phyloP scores from a whole-genome alignment of 1,284 basidiomycete genomes.

The Fomitopsis schrenkii region DNA sequence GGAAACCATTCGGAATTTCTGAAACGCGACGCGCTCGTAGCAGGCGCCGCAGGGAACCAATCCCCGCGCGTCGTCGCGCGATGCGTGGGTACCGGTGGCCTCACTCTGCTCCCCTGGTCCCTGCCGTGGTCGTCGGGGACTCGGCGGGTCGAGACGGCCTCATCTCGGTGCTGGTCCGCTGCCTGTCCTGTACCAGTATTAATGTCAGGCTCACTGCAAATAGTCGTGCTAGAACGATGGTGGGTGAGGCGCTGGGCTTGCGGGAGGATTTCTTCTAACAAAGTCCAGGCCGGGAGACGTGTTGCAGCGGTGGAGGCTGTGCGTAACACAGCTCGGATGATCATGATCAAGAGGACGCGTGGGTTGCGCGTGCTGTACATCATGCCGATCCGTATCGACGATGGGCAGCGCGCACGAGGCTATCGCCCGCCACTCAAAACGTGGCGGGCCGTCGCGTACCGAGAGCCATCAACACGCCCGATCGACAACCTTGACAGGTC shows the following conservation, averaged over 20 bases:
- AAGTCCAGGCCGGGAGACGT: not conserved
- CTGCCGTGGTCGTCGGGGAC: not conserved
- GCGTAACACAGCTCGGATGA: not conserved
- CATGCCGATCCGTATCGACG: not conserved
- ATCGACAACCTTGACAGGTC: not conserved
- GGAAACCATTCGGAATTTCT: not conserved
- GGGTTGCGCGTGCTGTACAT: not conserved
- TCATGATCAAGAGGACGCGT: not conserved
- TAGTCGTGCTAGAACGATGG: not conserved
- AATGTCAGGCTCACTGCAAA: not conserved
- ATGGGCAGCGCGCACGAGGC: conserved; percentile 1
- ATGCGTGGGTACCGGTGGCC: not conserved
- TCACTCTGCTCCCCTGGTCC: not conserved
- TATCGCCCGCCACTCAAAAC: not conserved
- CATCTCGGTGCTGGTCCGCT: not conserved
- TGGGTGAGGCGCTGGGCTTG: not conserved
- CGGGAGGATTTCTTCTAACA: not conserved
- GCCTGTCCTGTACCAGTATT: not conserved
- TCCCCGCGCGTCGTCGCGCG: not conserved
- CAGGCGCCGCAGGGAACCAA: not conserved
- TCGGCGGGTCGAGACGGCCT: not conserved
- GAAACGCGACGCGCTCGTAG: not conserved
- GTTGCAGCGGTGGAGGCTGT: not conserved
- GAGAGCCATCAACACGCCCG: not conserved
- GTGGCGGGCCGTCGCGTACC: not conserved